Percentiles rank a stretch among this genome's conserved stretches.
These are phyloP conservation scores for Debaryomyces nepalensis DNA, from an alignment of 1,139 yeast genomes.

Conservation along the genomic window DNA sequence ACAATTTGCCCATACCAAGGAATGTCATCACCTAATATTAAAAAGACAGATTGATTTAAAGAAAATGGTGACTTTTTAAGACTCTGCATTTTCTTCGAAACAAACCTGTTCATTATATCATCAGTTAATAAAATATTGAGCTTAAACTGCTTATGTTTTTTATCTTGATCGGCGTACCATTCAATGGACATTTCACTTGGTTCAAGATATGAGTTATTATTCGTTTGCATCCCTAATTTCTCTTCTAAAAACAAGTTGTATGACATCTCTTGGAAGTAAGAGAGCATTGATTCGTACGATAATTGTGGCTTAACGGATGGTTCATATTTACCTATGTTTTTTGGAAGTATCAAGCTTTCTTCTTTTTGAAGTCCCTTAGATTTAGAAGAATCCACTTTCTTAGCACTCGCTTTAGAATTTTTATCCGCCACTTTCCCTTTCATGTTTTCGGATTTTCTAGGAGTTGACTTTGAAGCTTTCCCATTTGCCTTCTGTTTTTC, in stretches of 20 bases:
- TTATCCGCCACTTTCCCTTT: neutral
- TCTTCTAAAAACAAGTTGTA: constrained; percentile 68
- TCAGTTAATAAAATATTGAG: constrained; percentile 42
- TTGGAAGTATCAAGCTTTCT: constrained; percentile 26
- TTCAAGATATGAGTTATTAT: constrained; percentile 44
- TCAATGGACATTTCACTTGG: constrained; percentile 48
- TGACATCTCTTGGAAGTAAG: constrained; percentile 64
- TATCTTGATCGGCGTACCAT: constrained; percentile 56
- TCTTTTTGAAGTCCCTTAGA: neutral
- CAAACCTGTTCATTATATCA: constrained; percentile 45
- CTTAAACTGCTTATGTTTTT: constrained; percentile 45
- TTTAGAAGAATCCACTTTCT: neutral
- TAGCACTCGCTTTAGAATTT: neutral
- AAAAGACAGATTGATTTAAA: constrained; percentile 50
- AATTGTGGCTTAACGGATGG: constrained; percentile 46
- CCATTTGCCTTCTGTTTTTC: constrained; percentile 1
- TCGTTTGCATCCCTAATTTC: constrained; percentile 44
- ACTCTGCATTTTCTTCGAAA: constrained; percentile 45
- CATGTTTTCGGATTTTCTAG: neutral
- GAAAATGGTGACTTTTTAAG: constrained; percentile 53
- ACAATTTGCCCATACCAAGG: constrained; percentile 51
- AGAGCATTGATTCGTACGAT: constrained; percentile 50
- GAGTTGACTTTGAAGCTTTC: neutral
- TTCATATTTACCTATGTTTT: constrained; percentile 30
- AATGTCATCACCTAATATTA: constrained; percentile 42